Base-by-base conservation (phyloP, 306 rosid genomes). In the Senna siamea region DNA sequence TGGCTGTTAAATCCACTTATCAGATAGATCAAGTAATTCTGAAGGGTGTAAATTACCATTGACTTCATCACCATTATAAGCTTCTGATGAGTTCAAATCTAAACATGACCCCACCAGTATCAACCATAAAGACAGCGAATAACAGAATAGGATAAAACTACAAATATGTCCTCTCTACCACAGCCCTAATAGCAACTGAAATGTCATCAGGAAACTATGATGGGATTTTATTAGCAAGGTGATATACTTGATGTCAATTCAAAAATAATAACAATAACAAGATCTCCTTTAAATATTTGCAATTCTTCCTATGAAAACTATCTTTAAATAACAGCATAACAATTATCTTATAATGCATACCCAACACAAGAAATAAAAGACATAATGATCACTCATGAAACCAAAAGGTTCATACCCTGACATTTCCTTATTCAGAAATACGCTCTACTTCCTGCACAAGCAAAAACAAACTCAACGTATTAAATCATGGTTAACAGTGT, bases 341-440 rank as follows among this genome's bases (percentile, higher is more conserved):
- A 41, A 18, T 18, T 18, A 18, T 37, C 68, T 8, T n/a, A 62
- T 47, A 22, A 46, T 2, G 19, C 37, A 9, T 1, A 54, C 65
- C 5, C 19, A 47, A 26, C 18, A 53, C 13, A 51, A 0, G 23
- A 43, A 20, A 66, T n/a, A 23, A 14, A 44, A 43, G 48, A 68
- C 2, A 9, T 32, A 35, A 54, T 0, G 14, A 69, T 40, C 7
- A 69, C 10, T 2, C n/a, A n/a, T n/a, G n/a, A n/a, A n/a, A n/a
- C 2, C 4, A 70, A 59, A 37, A 56, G 18, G 19, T 30, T 11
- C 85, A 67, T 81, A 77, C 85, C 85, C 85, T 9, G 82, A 81
- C 85, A 77, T 81, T 54, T 69, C 17, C 57, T 73, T 9, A 47
- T 12, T 52, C 7, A 59, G 43, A 51, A 67, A 17, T 61, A 26